Evolutionary conservation across 345 rosid genomes (phyloP).

Genomic region (Rubroshorea leprosula): DNA sequence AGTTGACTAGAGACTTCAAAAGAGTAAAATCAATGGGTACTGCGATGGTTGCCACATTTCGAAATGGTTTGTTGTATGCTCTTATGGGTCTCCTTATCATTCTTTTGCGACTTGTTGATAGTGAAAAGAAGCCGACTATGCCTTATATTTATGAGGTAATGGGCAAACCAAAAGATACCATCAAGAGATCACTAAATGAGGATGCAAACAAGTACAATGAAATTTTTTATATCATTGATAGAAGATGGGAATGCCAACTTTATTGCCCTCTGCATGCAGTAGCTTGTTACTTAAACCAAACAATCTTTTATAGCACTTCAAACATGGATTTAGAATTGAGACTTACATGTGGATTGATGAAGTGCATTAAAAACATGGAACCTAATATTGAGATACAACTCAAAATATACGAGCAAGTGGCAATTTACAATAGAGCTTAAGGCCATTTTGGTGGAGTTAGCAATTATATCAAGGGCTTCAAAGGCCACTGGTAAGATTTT

Average conservation of each 20-base stretch:
- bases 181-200: not conserved
- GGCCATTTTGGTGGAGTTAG: not conserved
- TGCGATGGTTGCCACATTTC: conserved; percentile 4
- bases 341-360: not conserved
- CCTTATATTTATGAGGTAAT: not conserved
- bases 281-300: not conserved
- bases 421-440: not conserved
- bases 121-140: conserved; percentile 6
- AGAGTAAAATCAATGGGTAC: not conserved
- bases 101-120: conserved; percentile 16
- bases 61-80: conserved; percentile 4
- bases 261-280: conserved; percentile 13
- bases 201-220: not conserved
- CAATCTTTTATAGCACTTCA: not conserved
- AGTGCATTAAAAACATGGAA: not conserved
- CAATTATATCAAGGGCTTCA: not conserved
- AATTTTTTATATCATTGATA: conserved; percentile 13
- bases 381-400: not conserved
- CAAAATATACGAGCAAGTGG: not conserved
- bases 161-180: not conserved
- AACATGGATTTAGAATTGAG: not conserved
- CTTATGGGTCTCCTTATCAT: conserved; percentile 3
- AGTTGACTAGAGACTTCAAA: not conserved
- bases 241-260: conserved; percentile 7
- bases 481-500: not conserved